Evolutionary conservation across 1,139 yeast genomes (phyloP).

Genomic region (Eremothecium cymbalariae): DNA sequence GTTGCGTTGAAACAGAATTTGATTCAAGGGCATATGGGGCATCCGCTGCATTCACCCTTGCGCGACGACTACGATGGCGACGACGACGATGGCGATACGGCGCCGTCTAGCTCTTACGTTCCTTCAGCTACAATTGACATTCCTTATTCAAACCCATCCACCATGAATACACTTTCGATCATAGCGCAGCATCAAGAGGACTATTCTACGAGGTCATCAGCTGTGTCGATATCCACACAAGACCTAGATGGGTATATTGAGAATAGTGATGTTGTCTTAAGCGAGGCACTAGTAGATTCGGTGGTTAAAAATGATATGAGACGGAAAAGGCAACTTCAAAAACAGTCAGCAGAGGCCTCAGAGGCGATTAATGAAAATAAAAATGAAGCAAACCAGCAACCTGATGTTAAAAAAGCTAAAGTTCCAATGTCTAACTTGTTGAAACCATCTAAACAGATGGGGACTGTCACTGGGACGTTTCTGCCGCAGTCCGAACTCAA

Average conservation of each 20-base stretch:
- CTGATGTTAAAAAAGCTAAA: conserved; percentile 1
- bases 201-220: conserved; percentile 1
- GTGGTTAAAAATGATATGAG: conserved; percentile 23
- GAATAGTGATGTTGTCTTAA: conserved; percentile 22
- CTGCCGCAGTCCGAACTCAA: conserved; percentile 8
- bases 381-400: conserved; percentile 2
- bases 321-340: conserved; percentile 18
- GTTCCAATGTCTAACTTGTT: not conserved
- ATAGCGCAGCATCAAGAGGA: conserved; percentile 5
- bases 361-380: conserved; percentile 2
- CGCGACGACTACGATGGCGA: not conserved
- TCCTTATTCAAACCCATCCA: conserved; percentile 5
- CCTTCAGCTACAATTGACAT: conserved; percentile 8
- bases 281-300: conserved; percentile 19
- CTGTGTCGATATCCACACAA: conserved; percentile 7
- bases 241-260: conserved; percentile 21
- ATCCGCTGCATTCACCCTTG: conserved; percentile 2
- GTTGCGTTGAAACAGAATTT: conserved; percentile 20
- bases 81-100: not conserved
- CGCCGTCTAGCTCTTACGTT: not conserved
- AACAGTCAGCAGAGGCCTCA: conserved; percentile 1
- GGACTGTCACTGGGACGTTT: conserved; percentile 6
- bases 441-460: not conserved
- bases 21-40: conserved; percentile 8
- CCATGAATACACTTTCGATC: not conserved